Percentiles rank a stretch among this genome's conserved stretches.
Evolutionary conservation across 345 rosid genomes (phyloP).

Genomic region (Anacardium occidentale): DNA sequence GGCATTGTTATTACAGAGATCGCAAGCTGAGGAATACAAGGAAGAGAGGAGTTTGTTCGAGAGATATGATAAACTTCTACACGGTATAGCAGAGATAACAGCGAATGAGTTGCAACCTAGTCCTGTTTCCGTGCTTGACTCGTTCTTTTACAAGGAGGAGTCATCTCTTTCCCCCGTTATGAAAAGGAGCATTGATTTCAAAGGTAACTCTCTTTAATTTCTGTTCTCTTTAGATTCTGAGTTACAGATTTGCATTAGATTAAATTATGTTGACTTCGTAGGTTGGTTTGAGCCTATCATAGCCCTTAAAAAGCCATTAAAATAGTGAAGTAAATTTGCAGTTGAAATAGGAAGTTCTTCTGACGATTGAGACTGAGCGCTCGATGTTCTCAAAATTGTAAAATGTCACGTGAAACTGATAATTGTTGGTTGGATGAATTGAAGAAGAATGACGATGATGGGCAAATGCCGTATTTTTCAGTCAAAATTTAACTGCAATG

Average conservation of each 20-base stretch:
- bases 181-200: slow-evolving; percentile 78
- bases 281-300: too few species aligned
- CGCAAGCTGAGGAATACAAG: slow-evolving; percentile 52
- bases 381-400: slow-evolving; percentile 11
- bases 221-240: not conserved
- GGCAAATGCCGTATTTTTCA: not conserved
- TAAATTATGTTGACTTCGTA: slow-evolving; percentile 26
- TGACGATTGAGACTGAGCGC: too few species aligned
- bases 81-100: slow-evolving; percentile 88
- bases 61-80: slow-evolving; percentile 84
- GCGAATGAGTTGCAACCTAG: slow-evolving; percentile 77
- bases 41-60: slow-evolving; percentile 68
- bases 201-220: slow-evolving; percentile 41
- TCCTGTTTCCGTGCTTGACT: slow-evolving; percentile 91
- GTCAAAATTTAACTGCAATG: slow-evolving; percentile 1
- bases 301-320: not conserved
- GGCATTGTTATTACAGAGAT: slow-evolving; percentile 35
- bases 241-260: not conserved
- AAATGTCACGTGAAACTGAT: slow-evolving; percentile 26
- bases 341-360: not conserved
- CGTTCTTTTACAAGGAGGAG: slow-evolving; percentile 79
- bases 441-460: not conserved
- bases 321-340: not conserved
- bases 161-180: slow-evolving; percentile 75
- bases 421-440: not conserved